Evolutionary conservation across 179 eudicot genomes (phyloP), one percentile per base, ranked within the genome.

Genomic region (Sideroxylon spinosum): DNA sequence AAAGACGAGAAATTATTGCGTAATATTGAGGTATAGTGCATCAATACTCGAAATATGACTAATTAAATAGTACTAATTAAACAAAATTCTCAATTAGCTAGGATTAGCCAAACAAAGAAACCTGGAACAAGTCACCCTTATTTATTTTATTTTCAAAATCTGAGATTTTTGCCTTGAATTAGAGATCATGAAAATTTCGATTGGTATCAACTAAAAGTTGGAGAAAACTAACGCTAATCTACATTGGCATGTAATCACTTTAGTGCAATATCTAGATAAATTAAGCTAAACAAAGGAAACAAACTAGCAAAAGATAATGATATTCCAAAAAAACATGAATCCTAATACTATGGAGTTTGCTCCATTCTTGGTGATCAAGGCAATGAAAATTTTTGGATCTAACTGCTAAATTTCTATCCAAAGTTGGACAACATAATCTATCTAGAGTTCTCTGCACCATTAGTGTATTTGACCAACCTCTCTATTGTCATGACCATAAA

Each of bases 161-260:
- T n/a, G n/a, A n/a, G n/a, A n/a, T n/a, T n/a, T n/a, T n/a, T n/a
- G n/a, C n/a, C n/a, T n/a, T n/a, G n/a, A n/a, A n/a, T n/a, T n/a
- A n/a, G n/a, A n/a, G n/a, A n/a, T n/a, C n/a, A n/a, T n/a, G n/a
- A n/a, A n/a, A n/a, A n/a, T n/a, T n/a, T 49, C 26, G 71, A 76
- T 63, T 76, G 71, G 64, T 60, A 76, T 76, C 48, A 20, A 64
- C n/a, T 50, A 65, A 65, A 76, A 76, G 62, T 76, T 14, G 78
- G 60, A 25, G 25, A 63, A 22, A 46, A 12, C 1, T 44, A 1
- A 29, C 37, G 3, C 8, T 62, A 23, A 16, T 1, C 20, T 44
- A 48, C 28, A 22, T 46, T 7, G 22, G 23, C 61, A 44, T 75
- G n/a, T 61, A 22, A 25, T 59, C 77, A 57, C 65, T 37, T 37